Base-by-base conservation (phyloP, 768 basidiomycete species). In the Russula sp. region DNA sequence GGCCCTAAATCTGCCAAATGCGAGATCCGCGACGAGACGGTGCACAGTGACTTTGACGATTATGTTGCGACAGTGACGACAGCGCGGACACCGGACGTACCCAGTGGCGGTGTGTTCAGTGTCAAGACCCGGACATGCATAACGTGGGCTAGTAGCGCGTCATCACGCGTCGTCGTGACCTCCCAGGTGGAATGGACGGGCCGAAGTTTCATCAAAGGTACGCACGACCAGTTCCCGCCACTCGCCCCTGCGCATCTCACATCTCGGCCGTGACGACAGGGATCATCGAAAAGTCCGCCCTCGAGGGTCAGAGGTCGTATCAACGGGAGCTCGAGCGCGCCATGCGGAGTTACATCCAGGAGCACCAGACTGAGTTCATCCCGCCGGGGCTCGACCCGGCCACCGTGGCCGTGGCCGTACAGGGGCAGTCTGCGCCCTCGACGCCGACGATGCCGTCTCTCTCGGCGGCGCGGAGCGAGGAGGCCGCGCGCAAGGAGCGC, bases 1-100 rank as follows among this genome's bases (percentile, higher is more conserved):
- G 97, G 97, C 0, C 97, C 96, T 1, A 96, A 85, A 72, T 90
- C 92, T 74, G 94, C 95, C 16, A 96, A 95, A 72, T 99, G 97
- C 77, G 91, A 98, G 75, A 86, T 98, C 62, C 82, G 82, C 54
- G 96, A 99, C 70, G 94, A 97, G 76, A 84, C 81, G 58, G 78
- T 85, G 42, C 79, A 88, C 71, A 81, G 82, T 67, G 92, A 98
- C 70, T 89, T 88, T 68, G 92, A 98, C 47, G 82, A 92, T 64
- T 90, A 88, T 67, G 81, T 94, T 45, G 79, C 82, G 49, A 92
- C 87, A 71, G 66, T 96, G 20, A 98, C 96, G 22, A 95, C 91
- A 14, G 98, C 97, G 32, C 80, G 83, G 61, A 94, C 93, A 4
- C 96, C 95, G 0, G 96, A 98, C 61, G 95, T 98, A 4, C 97